These are phyloP conservation scores for Gracilariopsis chorda DNA, from an alignment of 23 red algal species.

Conservation along the genomic window DNA sequence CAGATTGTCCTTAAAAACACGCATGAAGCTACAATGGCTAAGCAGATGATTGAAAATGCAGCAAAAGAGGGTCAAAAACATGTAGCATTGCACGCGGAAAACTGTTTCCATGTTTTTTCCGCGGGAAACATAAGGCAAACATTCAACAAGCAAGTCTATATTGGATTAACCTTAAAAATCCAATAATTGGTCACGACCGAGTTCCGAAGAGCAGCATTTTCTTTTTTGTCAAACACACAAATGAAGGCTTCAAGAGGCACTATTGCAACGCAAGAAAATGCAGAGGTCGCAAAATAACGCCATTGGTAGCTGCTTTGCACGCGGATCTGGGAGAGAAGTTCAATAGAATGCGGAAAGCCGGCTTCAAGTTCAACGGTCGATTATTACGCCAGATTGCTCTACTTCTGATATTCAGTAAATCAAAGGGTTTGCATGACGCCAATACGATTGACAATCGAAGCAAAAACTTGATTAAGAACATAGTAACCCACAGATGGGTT, in stretches of 20 bases:
- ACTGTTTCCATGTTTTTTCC: not conserved
- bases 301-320: not conserved
- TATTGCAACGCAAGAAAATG: not conserved
- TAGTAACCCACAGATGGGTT: too few relatives aligned
- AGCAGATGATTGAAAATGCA: not conserved
- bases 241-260: not conserved
- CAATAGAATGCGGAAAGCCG: not conserved
- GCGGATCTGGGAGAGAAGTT: constrained; percentile 5
- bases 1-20: not conserved
- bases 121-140: not conserved
- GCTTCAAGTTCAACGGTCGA: not conserved
- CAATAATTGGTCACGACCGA: not conserved
- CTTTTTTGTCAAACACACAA: not conserved
- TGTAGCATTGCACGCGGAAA: not conserved
- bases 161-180: not conserved
- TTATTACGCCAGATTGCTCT: not conserved
- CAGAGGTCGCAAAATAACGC: not conserved
- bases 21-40: not conserved
- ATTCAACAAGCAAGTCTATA: not conserved
- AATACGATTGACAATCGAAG: too few relatives aligned
- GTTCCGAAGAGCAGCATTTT: not conserved
- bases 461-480: too few relatives aligned
- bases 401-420: not conserved
- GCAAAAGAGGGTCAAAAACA: not conserved
- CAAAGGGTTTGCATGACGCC: too few relatives aligned